These are phyloP conservation scores for Solanum hybrid DNA, from an alignment of 305 asterid species.

Conservation along the genomic window DNA sequence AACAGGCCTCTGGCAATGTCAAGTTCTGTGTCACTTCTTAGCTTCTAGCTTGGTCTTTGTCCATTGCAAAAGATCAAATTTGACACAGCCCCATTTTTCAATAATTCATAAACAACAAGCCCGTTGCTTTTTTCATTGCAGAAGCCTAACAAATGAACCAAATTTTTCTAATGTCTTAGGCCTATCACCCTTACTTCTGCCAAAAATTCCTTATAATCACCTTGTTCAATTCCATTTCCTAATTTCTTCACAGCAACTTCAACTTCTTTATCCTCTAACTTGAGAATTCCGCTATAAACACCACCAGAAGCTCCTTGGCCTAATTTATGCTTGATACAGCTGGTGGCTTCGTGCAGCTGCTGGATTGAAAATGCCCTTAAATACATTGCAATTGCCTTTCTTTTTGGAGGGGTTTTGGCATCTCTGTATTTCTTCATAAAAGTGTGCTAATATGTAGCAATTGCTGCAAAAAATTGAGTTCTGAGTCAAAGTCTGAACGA, in stretches of 20 bases:
- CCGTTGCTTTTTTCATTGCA: too few species aligned
- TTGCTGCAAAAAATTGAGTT: background rate
- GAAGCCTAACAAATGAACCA: too few species aligned
- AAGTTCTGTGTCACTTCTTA: too few species aligned
- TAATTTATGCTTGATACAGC: conserved; percentile 4
- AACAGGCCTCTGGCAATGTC: too few species aligned
- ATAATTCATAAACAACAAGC: too few species aligned
- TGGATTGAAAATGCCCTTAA: conserved; percentile 14
- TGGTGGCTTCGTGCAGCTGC: conserved; percentile 24
- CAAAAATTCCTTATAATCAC: too few species aligned
- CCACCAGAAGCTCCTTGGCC: background rate
- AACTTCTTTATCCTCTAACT: conserved; percentile 1
- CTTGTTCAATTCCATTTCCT: background rate
- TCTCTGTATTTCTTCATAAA: background rate
- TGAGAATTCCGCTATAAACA: conserved; percentile 19
- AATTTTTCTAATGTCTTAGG: too few species aligned
- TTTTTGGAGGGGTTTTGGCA: background rate
- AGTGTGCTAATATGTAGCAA: background rate
- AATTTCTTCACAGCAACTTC: conserved; percentile 19
- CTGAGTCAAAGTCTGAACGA: too few species aligned
- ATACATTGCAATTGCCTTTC: background rate
- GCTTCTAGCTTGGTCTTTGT: too few species aligned
- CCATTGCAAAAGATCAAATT: too few species aligned
- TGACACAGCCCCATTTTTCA: too few species aligned
- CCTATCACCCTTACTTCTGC: too few species aligned